These are phyloP conservation scores for Phylloboletellus chloephorus DNA, from an alignment of 1,284 basidiomycete species.

Conservation along the genomic window DNA sequence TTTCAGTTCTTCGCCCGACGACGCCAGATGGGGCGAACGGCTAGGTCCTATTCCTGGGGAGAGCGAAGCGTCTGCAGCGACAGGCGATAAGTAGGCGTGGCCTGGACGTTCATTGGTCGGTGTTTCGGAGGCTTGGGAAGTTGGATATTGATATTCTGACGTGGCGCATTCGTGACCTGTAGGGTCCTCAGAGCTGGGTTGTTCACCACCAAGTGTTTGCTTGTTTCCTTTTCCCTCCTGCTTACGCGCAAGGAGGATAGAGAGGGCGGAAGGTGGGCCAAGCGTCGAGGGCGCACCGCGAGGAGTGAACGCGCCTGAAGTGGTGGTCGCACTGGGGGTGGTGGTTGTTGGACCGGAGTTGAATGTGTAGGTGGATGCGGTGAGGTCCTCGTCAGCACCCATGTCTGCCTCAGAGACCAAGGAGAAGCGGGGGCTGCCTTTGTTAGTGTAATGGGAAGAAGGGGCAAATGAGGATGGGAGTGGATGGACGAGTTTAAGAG, in stretches of 20 bases:
- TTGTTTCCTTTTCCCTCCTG: constrained; percentile 4
- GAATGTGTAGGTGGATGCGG: constrained; percentile 33
- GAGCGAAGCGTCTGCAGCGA: neutral
- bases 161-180: neutral
- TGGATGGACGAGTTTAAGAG: constrained; percentile 16
- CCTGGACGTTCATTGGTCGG: constrained; percentile 20
- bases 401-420: constrained; percentile 25
- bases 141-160: constrained; percentile 5
- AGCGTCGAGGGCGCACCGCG: constrained; percentile 14
- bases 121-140: constrained; percentile 18
- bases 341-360: constrained; percentile 21
- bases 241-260: constrained; percentile 37
- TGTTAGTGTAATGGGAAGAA: constrained; percentile 23
- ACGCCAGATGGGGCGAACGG: neutral
- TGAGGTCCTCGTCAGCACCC: constrained; percentile 27
- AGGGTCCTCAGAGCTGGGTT: neutral
- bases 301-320: constrained; percentile 18
- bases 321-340: constrained; percentile 4
- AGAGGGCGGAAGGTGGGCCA: constrained; percentile 39
- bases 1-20: neutral
- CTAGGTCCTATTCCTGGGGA: neutral
- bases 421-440: constrained; percentile 24
- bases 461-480: constrained; percentile 26
- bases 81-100: constrained; percentile 7
- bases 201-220: constrained; percentile 2